These are phyloP conservation scores for Takashimella tepidaria DNA, from an alignment of 1,284 basidiomycete species.

Conservation along the genomic window DNA sequence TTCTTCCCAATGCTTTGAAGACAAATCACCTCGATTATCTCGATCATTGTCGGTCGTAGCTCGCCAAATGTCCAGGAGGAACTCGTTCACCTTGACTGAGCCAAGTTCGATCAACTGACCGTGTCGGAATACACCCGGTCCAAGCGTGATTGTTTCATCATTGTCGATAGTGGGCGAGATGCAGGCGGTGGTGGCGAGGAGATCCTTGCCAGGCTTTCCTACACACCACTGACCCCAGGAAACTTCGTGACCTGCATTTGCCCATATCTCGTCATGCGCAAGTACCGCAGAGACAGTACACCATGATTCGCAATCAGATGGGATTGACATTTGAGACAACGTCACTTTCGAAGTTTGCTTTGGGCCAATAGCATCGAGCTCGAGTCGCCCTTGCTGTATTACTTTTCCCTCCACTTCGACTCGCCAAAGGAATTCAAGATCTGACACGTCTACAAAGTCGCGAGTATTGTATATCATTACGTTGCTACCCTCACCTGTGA, in stretches of 20 bases:
- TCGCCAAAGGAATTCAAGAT: conserved; percentile 14
- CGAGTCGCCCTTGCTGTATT: conserved; percentile 8
- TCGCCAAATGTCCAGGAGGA: conserved; percentile 11
- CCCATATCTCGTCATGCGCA: conserved; percentile 8
- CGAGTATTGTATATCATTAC: conserved; percentile 12
- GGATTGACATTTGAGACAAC: conserved; percentile 2
- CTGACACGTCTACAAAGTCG: conserved; percentile 14
- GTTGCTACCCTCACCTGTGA: neutral
- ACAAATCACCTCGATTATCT: neutral
- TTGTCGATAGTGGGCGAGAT: neutral
- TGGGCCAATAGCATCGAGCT: conserved; percentile 1
- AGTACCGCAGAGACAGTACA: conserved; percentile 9
- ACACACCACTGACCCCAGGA: conserved; percentile 14
- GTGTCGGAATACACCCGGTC: conserved; percentile 9
- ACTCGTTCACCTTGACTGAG: neutral
- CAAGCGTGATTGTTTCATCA: conserved; percentile 1
- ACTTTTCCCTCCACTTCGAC: conserved; percentile 11
- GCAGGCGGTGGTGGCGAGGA: neutral
- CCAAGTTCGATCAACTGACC: conserved; percentile 10
- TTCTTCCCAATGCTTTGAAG: neutral
- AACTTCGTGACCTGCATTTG: conserved; percentile 17
- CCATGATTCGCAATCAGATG: neutral
- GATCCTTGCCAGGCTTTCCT: neutral
- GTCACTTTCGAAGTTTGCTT: neutral
- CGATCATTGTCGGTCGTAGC: conserved; percentile 16